Evolutionary conservation across 2,329 filamentous ascomycete species (phyloP).

Genomic region (Nothophoma quercina): DNA sequence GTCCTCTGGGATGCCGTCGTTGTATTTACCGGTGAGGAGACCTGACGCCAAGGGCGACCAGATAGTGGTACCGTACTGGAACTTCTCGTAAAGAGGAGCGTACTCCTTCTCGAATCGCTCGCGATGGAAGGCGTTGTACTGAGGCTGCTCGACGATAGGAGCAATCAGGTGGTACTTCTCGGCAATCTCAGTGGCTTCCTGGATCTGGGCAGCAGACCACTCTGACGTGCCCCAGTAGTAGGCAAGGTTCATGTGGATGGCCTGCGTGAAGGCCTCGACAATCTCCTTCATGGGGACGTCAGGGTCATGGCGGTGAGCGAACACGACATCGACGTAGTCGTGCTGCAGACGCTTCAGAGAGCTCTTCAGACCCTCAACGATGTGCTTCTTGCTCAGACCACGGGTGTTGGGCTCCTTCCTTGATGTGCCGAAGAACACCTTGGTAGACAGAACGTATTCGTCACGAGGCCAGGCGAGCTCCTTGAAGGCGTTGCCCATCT

Average conservation of each 20-base stretch:
- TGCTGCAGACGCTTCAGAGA: constrained; percentile 66
- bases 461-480: constrained; percentile 58
- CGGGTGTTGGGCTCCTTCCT: constrained; percentile 65
- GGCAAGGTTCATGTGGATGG: constrained; percentile 63
- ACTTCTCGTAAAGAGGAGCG: constrained; percentile 63
- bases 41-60: constrained; percentile 64
- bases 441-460: constrained; percentile 38
- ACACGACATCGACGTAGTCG: constrained; percentile 72
- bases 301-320: constrained; percentile 67
- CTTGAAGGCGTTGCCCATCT: constrained; percentile 62
- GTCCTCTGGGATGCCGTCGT: constrained; percentile 67
- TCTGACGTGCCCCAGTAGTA: constrained; percentile 65
- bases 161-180: constrained; percentile 70
- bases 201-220: constrained; percentile 67
- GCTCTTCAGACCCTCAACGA: constrained; percentile 65
- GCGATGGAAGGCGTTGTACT: constrained; percentile 69
- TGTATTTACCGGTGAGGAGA: constrained; percentile 70
- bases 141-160: constrained; percentile 62
- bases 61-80: constrained; percentile 65
- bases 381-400: constrained; percentile 59
- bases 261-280: constrained; percentile 63
- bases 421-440: constrained; percentile 63
- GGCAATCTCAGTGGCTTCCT: constrained; percentile 65
- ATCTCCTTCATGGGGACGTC: constrained; percentile 69
- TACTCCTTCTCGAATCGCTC: constrained; percentile 69